Conservation (phyloP, 257 asterid species). For the Nicotiana otophora region DNA sequence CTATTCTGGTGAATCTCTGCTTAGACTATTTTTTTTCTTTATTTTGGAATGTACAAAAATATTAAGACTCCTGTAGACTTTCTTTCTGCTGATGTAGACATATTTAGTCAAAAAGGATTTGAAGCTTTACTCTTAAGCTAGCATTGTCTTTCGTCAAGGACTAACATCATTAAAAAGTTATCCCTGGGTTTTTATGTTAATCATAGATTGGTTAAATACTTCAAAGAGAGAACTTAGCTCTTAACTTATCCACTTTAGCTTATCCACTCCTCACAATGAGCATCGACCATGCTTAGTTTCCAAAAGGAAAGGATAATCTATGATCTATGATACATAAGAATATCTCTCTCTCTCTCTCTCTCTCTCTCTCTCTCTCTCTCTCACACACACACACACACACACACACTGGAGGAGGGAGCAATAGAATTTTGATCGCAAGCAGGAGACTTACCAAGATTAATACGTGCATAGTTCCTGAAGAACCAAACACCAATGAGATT, state of each 20-base stretch:
- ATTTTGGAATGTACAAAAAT: neutral
- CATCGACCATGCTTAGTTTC: neutral
- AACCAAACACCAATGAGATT: constrained; percentile 98
- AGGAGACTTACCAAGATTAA: constrained; percentile 65
- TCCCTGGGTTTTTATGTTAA: neutral
- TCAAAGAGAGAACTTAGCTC: neutral
- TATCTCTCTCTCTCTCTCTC: neutral
- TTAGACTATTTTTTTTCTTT: too few relatives aligned
- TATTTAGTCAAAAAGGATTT: neutral
- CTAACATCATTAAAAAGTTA: neutral
- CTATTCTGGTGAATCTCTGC: neutral
- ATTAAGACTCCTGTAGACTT: neutral
- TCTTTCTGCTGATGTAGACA: neutral
- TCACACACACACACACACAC: too few relatives aligned
- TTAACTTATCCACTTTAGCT: neutral
- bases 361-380: neutral
- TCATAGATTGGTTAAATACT: neutral
- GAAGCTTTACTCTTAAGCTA: neutral
- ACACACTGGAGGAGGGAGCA: neutral
- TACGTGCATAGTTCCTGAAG: constrained; percentile 91
- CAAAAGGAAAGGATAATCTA: neutral
- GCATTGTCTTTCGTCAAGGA: neutral
- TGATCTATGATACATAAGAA: neutral
- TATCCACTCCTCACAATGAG: neutral
- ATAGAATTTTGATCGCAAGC: constrained; percentile 8